Evolutionary conservation across 169 alveolate species (phyloP).

Genomic region (Plasmodium cynomolgi): DNA sequence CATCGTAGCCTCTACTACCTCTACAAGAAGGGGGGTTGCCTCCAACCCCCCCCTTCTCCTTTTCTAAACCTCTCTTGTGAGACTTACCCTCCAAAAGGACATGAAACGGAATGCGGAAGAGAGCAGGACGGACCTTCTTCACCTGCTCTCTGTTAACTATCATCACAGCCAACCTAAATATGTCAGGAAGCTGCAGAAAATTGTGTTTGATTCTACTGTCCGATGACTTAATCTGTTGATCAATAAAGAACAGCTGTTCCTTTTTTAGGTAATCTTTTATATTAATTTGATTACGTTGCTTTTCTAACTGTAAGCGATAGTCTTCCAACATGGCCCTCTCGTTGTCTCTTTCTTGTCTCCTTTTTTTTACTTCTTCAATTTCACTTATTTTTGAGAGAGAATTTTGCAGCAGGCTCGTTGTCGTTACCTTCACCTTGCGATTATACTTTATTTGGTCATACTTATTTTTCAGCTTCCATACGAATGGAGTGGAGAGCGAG

Average conservation of each 20-base stretch:
- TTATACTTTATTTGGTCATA: conserved; percentile 40
- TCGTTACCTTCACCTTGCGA: conserved; percentile 53
- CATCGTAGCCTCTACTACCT: too few relatives aligned
- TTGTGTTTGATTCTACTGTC: conserved; percentile 23
- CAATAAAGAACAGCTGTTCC: conserved; percentile 77
- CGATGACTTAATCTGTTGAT: conserved; percentile 76
- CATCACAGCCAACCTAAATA: conserved; percentile 4
- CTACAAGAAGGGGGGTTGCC: not conserved
- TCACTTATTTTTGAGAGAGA: conserved; percentile 72
- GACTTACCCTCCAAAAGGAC: conserved; percentile 32
- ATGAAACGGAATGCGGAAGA: conserved; percentile 15
- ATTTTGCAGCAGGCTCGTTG: conserved; percentile 63
- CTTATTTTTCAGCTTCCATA: conserved; percentile 83
- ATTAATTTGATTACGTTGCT: conserved; percentile 79
- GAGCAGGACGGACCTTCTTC: not conserved
- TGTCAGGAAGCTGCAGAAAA: conserved; percentile 7
- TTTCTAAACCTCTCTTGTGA: too few relatives aligned
- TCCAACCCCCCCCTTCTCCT: not conserved
- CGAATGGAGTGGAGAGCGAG: conserved; percentile 79
- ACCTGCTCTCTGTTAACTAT: not conserved
- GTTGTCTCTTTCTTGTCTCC: conserved; percentile 76
- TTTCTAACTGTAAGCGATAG: conserved; percentile 55
- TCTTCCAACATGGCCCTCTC: conserved; percentile 77
- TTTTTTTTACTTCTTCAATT: conserved; percentile 79
- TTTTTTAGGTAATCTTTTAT: conserved; percentile 77